These are phyloP conservation scores for Diaporthe amygdali DNA, from an alignment of 2,329 filamentous ascomycete genomes.

Conservation along the genomic window DNA sequence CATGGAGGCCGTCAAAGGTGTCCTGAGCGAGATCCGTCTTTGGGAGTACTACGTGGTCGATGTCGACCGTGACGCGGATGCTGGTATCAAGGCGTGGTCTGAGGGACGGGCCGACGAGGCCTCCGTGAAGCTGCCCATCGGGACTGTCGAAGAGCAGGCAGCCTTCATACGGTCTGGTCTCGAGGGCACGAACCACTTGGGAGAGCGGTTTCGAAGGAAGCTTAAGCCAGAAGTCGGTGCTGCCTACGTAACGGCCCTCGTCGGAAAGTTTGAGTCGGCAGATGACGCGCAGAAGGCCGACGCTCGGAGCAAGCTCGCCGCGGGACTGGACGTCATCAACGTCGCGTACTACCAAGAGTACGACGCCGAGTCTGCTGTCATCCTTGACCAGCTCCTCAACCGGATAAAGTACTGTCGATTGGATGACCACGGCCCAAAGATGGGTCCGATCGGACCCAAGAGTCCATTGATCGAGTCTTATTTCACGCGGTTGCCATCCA, in stretches of 20 bases:
- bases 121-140: conserved; percentile 56
- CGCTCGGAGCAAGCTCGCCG: conserved; percentile 59
- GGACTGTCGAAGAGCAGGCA: conserved; percentile 54
- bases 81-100: conserved; percentile 75
- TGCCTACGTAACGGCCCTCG: conserved; percentile 68
- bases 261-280: conserved; percentile 67
- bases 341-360: conserved; percentile 91
- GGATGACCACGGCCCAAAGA: conserved; percentile 88
- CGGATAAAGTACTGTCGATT: conserved; percentile 93
- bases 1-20: conserved; percentile 84
- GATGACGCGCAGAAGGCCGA: conserved; percentile 47
- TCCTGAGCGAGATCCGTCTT: conserved; percentile 77
- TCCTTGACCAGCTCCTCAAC: conserved; percentile 90
- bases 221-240: conserved; percentile 75
- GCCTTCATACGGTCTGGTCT: conserved; percentile 73
- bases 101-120: conserved; percentile 49
- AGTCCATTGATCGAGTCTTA: conserved; percentile 92
- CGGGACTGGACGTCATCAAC: conserved; percentile 83
- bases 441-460: conserved; percentile 76
- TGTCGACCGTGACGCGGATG: conserved; percentile 73
- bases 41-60: conserved; percentile 96
- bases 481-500: conserved; percentile 86
- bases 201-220: conserved; percentile 76
- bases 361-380: conserved; percentile 79
- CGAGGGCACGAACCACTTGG: conserved; percentile 73